A percentile compares a stretch with the other conserved stretches of the same genome.
phyloP scores from a whole-genome alignment of 2,329 filamentous ascomycete genomes.

The Colletotrichum endophyticum region DNA sequence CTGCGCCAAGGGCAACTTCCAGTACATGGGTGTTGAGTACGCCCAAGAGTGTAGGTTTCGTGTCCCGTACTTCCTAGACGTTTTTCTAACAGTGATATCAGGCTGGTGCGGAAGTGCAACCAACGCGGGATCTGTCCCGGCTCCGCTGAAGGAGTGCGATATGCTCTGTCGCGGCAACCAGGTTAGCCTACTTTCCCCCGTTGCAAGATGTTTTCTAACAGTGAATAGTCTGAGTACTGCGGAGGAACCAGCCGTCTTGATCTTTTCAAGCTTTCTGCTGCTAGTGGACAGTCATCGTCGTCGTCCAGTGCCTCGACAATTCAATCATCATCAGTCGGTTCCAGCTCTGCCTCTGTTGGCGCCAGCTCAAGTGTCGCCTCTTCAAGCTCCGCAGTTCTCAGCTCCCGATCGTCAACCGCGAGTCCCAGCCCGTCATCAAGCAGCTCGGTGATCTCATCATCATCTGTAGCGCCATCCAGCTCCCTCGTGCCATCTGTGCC shows the following conservation, averaged over 20 bases:
- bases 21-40: constrained; percentile 30
- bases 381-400: neutral
- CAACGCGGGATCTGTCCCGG: constrained; percentile 18
- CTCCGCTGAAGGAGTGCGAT: constrained; percentile 21
- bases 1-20: constrained; percentile 23
- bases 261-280: constrained; percentile 3
- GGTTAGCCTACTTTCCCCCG: neutral
- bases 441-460: neutral
- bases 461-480: neutral
- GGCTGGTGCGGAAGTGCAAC: constrained; percentile 26
- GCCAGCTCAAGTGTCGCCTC: neutral
- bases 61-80: constrained; percentile 19
- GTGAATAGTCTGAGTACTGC: constrained; percentile 16
- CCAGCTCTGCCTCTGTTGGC: neutral
- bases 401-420: neutral
- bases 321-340: neutral
- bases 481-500: constrained; percentile 9
- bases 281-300: neutral
- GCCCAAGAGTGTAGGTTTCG: constrained; percentile 26
- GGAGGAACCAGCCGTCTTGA: constrained; percentile 16
- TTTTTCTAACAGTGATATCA: neutral
- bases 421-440: neutral
- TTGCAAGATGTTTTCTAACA: neutral
- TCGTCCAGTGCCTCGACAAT: neutral
- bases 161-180: constrained; percentile 26